Conservation (phyloP, 1,284 basidiomycete genomes). For the Boletus semigastroideus region DNA sequence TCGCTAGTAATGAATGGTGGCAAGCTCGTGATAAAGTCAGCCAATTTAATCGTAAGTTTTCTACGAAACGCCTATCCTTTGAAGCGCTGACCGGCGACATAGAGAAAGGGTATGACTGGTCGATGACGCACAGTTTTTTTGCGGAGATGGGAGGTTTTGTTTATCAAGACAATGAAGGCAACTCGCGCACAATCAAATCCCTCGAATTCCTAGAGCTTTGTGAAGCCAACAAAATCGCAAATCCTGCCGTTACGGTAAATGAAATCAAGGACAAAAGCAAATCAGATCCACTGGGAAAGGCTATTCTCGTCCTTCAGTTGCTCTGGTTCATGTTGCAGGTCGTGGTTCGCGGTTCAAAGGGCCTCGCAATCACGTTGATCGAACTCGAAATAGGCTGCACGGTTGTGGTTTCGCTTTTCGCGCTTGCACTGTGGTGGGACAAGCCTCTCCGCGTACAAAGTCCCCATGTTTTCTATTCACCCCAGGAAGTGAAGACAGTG, state of each 20-base stretch:
- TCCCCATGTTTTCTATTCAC: neutral
- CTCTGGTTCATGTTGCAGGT: neutral
- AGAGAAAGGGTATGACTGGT: constrained; percentile 1
- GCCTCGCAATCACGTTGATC: neutral
- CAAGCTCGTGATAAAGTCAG: neutral
- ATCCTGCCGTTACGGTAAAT: neutral
- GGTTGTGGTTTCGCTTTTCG: neutral
- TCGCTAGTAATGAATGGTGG: neutral
- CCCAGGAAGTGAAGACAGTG: neutral
- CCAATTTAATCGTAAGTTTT: neutral
- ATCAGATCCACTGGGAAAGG: neutral
- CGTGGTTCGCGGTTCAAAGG: neutral
- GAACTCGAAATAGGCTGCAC: neutral
- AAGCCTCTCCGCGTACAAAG: neutral
- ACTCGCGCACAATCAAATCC: neutral
- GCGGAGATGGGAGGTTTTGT: constrained; percentile 3
- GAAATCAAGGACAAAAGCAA: constrained; percentile 3
- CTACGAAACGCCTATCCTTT: neutral
- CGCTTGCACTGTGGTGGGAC: neutral
- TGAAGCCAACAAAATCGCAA: neutral
- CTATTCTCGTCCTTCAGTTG: neutral
- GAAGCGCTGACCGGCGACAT: neutral
- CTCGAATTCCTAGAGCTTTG: neutral
- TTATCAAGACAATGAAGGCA: neutral
- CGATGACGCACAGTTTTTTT: constrained; percentile 3